Percentiles rank a stretch among this genome's conserved stretches.
Evolutionary conservation across 495 filamentous ascomycete species (phyloP).

Genomic region (Penicillium subrubescens): DNA sequence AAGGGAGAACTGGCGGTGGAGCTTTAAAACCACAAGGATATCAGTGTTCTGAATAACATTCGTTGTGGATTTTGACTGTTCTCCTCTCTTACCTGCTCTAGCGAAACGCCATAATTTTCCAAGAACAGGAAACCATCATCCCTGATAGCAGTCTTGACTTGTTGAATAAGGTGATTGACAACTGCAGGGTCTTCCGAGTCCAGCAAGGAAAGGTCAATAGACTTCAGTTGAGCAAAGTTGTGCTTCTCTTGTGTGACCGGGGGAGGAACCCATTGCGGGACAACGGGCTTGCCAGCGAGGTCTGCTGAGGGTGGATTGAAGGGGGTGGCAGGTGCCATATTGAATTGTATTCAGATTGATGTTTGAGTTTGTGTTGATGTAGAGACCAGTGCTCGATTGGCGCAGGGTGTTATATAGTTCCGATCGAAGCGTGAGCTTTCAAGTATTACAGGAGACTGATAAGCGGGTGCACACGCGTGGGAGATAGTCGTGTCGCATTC

Average conservation of each 20-base stretch:
- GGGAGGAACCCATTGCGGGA: conserved; percentile 46
- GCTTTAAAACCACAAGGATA: conserved; percentile 15
- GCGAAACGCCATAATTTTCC: conserved; percentile 49
- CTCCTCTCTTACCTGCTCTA: conserved; percentile 39
- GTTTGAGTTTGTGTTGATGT: not conserved
- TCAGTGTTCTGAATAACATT: not conserved
- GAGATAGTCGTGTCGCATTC: not conserved
- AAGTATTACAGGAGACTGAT: not conserved
- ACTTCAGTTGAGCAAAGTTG: conserved; percentile 41
- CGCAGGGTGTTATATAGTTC: not conserved
- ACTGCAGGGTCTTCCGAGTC: conserved; percentile 40
- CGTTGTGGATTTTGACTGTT: not conserved
- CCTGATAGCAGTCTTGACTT: conserved; percentile 42
- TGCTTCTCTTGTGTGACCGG: conserved; percentile 39
- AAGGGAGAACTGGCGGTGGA: conserved; percentile 48
- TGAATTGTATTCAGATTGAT: not conserved
- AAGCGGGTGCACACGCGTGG: not conserved
- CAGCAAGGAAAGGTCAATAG: conserved; percentile 44
- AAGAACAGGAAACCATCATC: conserved; percentile 52
- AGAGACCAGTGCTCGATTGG: not conserved
- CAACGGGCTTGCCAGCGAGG: conserved; percentile 41
- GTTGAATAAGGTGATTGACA: conserved; percentile 39
- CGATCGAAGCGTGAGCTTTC: not conserved
- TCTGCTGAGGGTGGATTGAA: conserved; percentile 43
- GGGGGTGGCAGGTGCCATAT: conserved; percentile 36